These are phyloP conservation scores for Fusarium dlaminii DNA, from an alignment of 2,329 filamentous ascomycete species.

Conservation along the genomic window DNA sequence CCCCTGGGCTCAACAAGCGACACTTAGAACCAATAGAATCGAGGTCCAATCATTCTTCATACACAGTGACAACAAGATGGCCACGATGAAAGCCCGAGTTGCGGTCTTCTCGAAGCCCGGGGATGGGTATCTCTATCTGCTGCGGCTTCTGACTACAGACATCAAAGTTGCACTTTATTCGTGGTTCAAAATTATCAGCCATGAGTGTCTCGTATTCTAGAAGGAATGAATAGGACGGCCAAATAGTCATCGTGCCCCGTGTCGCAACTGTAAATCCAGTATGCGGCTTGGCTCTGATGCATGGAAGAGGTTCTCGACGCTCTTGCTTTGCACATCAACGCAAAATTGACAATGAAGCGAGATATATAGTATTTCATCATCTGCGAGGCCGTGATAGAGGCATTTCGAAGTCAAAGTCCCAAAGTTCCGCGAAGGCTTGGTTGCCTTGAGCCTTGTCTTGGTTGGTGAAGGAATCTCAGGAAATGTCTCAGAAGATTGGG, in stretches of 20 bases:
- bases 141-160: too few species aligned
- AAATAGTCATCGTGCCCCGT: not conserved
- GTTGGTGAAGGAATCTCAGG: not conserved
- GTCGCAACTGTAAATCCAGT: fast-evolving
- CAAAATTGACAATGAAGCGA: not conserved
- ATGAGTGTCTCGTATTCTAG: not conserved
- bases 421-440: fast-evolving
- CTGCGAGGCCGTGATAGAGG: not conserved
- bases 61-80: too few species aligned
- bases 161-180: not conserved
- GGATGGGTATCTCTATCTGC: not conserved
- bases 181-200: not conserved
- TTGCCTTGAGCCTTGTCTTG: not conserved
- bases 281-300: not conserved
- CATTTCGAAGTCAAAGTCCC: fast-evolving
- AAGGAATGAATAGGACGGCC: not conserved
- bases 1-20: not conserved
- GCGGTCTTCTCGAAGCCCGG: fast-evolving
- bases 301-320: too few species aligned
- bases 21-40: not conserved
- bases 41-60: too few species aligned
- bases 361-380: fast-evolving
- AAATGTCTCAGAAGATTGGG: not conserved
- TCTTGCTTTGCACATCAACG: not conserved
- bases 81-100: not conserved